Evolutionary conservation across 1,284 basidiomycete species (phyloP).

Genomic region (Cryptococcus amylolentus): DNA sequence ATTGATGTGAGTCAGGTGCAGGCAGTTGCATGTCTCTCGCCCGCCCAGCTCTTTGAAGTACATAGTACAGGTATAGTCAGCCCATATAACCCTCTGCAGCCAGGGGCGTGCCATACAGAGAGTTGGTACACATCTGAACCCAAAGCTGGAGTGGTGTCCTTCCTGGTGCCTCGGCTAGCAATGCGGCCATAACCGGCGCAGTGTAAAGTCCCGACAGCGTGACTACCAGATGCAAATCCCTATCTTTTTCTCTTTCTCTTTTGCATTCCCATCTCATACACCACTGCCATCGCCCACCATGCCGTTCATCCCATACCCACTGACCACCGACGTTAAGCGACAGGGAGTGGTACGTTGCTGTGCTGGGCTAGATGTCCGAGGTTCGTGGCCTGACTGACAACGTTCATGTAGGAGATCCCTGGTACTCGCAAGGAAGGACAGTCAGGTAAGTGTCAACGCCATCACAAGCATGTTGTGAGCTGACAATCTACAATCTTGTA

Average conservation of each 20-base stretch:
- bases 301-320: not conserved
- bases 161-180: no score
- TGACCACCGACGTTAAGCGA: not conserved
- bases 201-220: no score
- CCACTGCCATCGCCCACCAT: not conserved
- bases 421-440: constrained; percentile 29
- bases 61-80: no score
- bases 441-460: constrained; percentile 22
- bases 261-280: not conserved
- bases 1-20: no score
- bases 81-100: no score
- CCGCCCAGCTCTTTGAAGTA: no score
- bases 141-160: no score
- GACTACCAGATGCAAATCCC: not conserved
- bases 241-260: not conserved
- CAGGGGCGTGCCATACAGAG: no score
- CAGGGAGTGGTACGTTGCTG: not conserved
- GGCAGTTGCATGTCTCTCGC: no score
- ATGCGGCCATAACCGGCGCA: no score
- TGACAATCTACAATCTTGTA: constrained; percentile 1
- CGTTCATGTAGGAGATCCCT: constrained; percentile 26
- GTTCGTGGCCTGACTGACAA: not conserved
- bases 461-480: not conserved
- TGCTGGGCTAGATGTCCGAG: not conserved
- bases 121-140: no score